Percentiles rank a stretch among this genome's conserved stretches.
Conservation (phyloP, 2,329 filamentous ascomycete species). For the Phoma sp. region DNA sequence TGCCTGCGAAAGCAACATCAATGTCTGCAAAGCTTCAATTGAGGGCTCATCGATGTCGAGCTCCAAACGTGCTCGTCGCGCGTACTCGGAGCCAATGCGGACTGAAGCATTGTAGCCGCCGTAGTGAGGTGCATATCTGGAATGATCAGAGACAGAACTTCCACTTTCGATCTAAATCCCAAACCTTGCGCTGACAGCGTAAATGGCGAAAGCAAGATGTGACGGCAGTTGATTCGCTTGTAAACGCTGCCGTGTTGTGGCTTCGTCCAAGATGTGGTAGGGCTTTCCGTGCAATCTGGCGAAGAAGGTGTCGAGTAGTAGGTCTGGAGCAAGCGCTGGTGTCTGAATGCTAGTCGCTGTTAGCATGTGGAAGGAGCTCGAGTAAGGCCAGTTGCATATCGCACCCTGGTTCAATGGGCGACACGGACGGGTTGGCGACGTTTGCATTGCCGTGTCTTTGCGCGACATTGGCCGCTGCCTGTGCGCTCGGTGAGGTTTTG, state of each 20-base stretch:
- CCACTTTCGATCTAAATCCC: constrained; percentile 9
- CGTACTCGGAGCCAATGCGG: constrained; percentile 74
- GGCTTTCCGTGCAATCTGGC: constrained; percentile 79
- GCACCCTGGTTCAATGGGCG: constrained; percentile 48
- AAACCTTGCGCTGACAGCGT: constrained; percentile 55
- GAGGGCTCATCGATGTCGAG: constrained; percentile 82
- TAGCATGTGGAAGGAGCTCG: constrained; percentile 11
- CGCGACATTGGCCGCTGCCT: constrained; percentile 34
- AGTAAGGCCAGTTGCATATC: constrained; percentile 14
- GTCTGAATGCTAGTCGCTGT: constrained; percentile 44
- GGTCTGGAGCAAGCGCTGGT: constrained; percentile 61
- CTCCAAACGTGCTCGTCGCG: constrained; percentile 69
- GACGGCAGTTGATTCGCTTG: constrained; percentile 68
- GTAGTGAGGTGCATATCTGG: constrained; percentile 71
- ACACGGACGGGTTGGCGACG: constrained; percentile 43
- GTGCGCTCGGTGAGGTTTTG: constrained; percentile 28
- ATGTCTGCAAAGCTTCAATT: constrained; percentile 76
- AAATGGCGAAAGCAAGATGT: constrained; percentile 60
- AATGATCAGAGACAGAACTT: constrained; percentile 45
- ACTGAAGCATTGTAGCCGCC: constrained; percentile 71
- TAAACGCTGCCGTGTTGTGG: constrained; percentile 72
- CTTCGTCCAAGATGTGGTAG: constrained; percentile 81
- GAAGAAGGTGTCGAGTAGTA: constrained; percentile 80
- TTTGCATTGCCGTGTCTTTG: constrained; percentile 30
- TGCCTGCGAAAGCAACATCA: constrained; percentile 76